A percentile compares a stretch with the other conserved stretches of the same genome.
These are phyloP conservation scores for Kuraishia cidri DNA, from an alignment of 805 yeast genomes.

Conservation along the genomic window DNA sequence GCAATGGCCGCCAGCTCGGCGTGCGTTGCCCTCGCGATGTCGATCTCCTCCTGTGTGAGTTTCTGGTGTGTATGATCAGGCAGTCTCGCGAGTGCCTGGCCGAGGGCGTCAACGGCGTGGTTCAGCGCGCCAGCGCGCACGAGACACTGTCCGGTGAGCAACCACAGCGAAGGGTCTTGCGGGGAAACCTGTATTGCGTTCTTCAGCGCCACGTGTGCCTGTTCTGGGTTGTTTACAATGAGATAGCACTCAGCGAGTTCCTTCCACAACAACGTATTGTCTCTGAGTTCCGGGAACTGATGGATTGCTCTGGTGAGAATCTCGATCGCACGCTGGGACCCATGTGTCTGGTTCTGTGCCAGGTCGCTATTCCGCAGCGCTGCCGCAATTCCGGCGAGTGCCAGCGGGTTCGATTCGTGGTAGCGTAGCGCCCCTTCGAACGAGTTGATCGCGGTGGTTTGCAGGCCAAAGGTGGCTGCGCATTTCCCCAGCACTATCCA, in stretches of 20 bases:
- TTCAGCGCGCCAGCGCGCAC: constrained; percentile 30
- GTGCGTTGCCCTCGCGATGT: constrained; percentile 41
- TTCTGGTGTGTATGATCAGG: constrained; percentile 21
- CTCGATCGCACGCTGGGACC: constrained; percentile 30
- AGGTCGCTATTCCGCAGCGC: constrained; percentile 30
- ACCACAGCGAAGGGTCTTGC: constrained; percentile 36
- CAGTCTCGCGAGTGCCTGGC: constrained; percentile 30
- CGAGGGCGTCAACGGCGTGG: constrained; percentile 39
- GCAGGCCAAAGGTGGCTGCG: constrained; percentile 30
- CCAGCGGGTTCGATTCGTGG: constrained; percentile 28
- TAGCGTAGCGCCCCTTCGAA: constrained; percentile 33
- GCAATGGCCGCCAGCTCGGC: constrained; percentile 50
- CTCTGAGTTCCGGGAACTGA: constrained; percentile 25
- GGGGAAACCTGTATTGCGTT: constrained; percentile 28
- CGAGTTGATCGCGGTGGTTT: constrained; percentile 29
- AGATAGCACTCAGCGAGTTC: constrained; percentile 46
- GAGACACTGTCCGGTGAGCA: constrained; percentile 39
- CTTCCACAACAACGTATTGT: constrained; percentile 30
- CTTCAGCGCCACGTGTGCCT: constrained; percentile 39
- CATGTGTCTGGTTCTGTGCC: constrained; percentile 25
- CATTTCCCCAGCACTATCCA: constrained; percentile 40
- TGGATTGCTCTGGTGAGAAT: constrained; percentile 28
- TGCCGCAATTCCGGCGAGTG: constrained; percentile 33
- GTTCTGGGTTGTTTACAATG: constrained; percentile 34
- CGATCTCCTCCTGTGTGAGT: constrained; percentile 25